phyloP scores from a whole-genome alignment of 78 protist species.

The Polysphondylium violaceum region DNA sequence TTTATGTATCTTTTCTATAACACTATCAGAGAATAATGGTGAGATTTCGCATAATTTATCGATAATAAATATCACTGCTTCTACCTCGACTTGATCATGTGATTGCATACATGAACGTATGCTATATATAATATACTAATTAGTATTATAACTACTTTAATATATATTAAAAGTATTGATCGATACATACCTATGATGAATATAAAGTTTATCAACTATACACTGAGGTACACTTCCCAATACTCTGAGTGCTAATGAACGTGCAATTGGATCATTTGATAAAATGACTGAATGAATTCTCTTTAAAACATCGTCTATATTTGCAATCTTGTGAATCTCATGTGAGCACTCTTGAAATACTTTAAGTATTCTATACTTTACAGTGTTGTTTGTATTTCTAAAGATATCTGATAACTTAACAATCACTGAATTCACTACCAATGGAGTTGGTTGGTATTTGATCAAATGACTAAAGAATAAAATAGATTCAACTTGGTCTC shows the following conservation, averaged over 20 bases:
- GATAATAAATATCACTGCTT: conserved; percentile 48
- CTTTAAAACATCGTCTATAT: conserved; percentile 53
- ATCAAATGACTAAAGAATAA: conserved; percentile 53
- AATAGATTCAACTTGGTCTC: conserved; percentile 67
- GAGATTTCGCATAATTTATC: conserved; percentile 71
- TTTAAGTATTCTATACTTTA: conserved; percentile 40
- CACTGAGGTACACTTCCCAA: conserved; percentile 50
- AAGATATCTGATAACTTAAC: conserved; percentile 53
- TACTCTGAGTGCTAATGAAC: conserved; percentile 53
- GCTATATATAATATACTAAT: not conserved
- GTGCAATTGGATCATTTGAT: conserved; percentile 71
- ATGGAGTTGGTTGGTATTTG: conserved; percentile 43
- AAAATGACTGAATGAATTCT: conserved; percentile 55
- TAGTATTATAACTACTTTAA: not conserved
- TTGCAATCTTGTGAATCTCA: conserved; percentile 39
- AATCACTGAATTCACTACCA: conserved; percentile 34
- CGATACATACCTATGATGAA: conserved; percentile 57
- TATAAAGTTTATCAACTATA: conserved; percentile 61
- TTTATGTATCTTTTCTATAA: conserved; percentile 52
- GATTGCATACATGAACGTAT: conserved; percentile 61
- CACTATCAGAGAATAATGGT: conserved; percentile 74
- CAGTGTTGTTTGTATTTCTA: conserved; percentile 33
- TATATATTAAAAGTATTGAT: not conserved
- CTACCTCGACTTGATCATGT: conserved; percentile 68
- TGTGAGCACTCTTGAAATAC: conserved; percentile 72